Conservation (phyloP, 345 rosid genomes). For the Pugionium dolabratum region DNA sequence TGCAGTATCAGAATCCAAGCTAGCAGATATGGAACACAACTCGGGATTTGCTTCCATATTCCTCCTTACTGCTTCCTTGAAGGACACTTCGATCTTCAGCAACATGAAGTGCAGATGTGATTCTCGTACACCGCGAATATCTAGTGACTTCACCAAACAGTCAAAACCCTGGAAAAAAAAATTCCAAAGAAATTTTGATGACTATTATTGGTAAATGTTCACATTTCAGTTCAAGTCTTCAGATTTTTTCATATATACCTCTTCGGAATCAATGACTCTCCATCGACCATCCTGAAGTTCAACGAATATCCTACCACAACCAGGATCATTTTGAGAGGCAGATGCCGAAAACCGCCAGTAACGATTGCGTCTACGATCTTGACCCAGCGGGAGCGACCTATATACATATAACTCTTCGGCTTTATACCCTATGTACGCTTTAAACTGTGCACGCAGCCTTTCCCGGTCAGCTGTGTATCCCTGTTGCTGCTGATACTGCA, state of each 20-base stretch:
- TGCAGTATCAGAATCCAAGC: conserved; percentile 47
- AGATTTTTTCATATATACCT: conserved; percentile 44
- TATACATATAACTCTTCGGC: conserved; percentile 76
- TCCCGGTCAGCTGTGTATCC: conserved; percentile 69
- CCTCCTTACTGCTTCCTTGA: conserved; percentile 63
- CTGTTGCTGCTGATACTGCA: conserved; percentile 57
- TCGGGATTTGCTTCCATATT: conserved; percentile 20
- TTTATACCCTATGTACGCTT: conserved; percentile 73
- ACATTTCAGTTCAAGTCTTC: background rate
- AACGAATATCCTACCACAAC: conserved; percentile 82
- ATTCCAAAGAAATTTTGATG: background rate
- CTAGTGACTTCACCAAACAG: conserved; percentile 62
- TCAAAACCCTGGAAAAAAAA: conserved; percentile 63
- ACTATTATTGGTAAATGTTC: conserved; percentile 9
- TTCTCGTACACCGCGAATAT: conserved; percentile 81
- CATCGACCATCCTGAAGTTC: conserved; percentile 73
- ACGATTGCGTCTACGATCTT: conserved; percentile 84
- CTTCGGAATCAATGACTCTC: conserved; percentile 82
- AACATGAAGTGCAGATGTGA: conserved; percentile 69
- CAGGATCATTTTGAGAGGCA: conserved; percentile 70
- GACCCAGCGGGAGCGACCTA: conserved; percentile 87
- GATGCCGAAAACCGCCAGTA: conserved; percentile 88
- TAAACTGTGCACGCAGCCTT: conserved; percentile 65
- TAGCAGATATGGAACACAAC: conserved; percentile 23
- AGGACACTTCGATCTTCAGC: conserved; percentile 65